phyloP scores from a whole-genome alignment of 768 basidiomycete genomes.

The Zangia roseola region DNA sequence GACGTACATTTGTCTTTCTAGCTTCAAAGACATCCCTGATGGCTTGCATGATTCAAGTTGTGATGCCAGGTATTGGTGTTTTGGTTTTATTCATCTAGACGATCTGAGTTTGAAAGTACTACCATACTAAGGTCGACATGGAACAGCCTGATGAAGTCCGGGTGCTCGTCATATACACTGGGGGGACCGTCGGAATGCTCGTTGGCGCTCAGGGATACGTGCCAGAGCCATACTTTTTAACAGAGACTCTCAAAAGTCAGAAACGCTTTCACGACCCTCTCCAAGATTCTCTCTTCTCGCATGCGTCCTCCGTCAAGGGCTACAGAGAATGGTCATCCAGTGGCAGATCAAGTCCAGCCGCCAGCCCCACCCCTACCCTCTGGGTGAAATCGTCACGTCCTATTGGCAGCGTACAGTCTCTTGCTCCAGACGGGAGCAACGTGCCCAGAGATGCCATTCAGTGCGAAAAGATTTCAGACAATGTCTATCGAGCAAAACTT shows the following conservation, averaged over 20 bases:
- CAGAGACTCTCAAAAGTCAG: constrained; percentile 79
- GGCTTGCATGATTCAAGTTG: constrained; percentile 23
- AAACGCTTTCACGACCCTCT: constrained; percentile 90
- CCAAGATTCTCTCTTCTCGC: constrained; percentile 82
- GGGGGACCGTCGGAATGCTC: constrained; percentile 89
- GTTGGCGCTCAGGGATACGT: constrained; percentile 74
- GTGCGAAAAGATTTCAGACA: constrained; percentile 52
- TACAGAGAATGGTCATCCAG: constrained; percentile 75
- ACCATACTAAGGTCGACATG: no score
- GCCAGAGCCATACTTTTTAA: constrained; percentile 85
- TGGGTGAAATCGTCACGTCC: constrained; percentile 70
- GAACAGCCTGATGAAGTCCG: constrained; percentile 58
- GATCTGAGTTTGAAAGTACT: constrained; percentile 5
- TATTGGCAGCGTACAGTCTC: constrained; percentile 47
- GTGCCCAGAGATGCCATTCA: constrained; percentile 32
- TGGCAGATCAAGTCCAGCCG: constrained; percentile 53
- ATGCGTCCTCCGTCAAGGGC: constrained; percentile 73
- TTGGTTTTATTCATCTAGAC: not conserved
- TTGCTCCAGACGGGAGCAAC: constrained; percentile 31
- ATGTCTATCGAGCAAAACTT: constrained; percentile 69
- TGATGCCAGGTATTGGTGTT: no score
- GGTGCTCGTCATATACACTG: constrained; percentile 88
- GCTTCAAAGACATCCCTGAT: constrained; percentile 28
- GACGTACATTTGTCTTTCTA: constrained; percentile 20
- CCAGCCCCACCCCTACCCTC: constrained; percentile 34